Evolutionary conservation across 805 yeast species (phyloP).

Genomic region (Wickerhamiella occidentalis): DNA sequence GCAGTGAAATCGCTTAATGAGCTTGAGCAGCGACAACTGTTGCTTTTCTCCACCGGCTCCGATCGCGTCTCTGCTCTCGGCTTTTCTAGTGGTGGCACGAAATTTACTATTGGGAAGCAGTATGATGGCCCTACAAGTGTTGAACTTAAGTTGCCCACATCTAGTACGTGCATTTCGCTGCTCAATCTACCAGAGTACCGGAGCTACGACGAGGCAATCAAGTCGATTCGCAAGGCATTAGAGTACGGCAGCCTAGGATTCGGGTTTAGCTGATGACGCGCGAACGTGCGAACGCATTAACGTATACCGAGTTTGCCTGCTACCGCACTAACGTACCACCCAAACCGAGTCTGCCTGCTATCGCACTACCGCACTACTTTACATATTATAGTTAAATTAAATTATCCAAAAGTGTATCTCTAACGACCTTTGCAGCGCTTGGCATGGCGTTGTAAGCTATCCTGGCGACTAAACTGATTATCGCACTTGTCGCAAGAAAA

Average conservation of each 20-base stretch:
- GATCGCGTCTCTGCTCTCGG: slow-evolving; percentile 19
- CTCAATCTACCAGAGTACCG: neutral
- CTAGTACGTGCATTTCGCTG: neutral
- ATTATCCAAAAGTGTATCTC: neutral
- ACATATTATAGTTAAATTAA: too few relatives aligned
- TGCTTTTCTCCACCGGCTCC: slow-evolving; percentile 91
- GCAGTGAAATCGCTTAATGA: slow-evolving; percentile 87
- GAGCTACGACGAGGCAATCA: neutral
- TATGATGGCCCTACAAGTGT: neutral
- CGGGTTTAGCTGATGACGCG: neutral
- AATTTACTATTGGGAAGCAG: neutral
- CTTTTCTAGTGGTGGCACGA: neutral
- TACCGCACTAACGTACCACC: too few relatives aligned
- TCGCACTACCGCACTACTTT: too few relatives aligned
- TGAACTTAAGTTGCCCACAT: neutral
- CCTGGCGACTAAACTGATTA: slow-evolving; percentile 16
- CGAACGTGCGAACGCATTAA: too few relatives aligned
- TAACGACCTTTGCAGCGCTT: neutral
- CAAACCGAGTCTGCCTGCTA: too few relatives aligned
- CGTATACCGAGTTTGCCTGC: too few relatives aligned
- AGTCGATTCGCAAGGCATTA: neutral
- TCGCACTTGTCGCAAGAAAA: slow-evolving; percentile 16
- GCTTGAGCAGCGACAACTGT: slow-evolving; percentile 86
- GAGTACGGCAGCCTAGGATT: neutral
- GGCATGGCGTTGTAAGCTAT: slow-evolving; percentile 16